Evolutionary conservation across 164 flowering plant genomes (phyloP), one percentile per base, ranked within the genome.

Genomic region (Vitis cinerea): DNA sequence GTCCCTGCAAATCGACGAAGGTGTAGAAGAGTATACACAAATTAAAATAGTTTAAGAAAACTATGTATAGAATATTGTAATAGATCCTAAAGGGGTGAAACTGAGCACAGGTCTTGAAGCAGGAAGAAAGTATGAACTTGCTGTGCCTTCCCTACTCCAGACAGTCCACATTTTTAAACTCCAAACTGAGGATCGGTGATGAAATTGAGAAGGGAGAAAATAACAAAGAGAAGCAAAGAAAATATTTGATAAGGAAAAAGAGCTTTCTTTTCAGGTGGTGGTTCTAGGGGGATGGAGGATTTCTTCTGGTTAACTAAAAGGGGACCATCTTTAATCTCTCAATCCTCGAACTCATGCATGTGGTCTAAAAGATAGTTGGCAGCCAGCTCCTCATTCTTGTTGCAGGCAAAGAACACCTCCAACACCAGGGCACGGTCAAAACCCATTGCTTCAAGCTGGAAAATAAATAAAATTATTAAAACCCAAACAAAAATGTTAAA

Each of bases 371-470:
- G 88, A 70, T 88, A 87, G 78, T 88, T 87, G 1, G 93, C 90
- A 52, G 93, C 90, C 65, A 88, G 72, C 72, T 87, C 89, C 75
- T 88, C 93, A 49, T 87, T 85, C 74, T 87, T 88, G 86, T 88
- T 87, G 86, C 90, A 88, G 23, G 93, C 93, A 67, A 88, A 87
- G 72, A 74, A 88, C 27, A 88, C 93, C 74, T 88, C 83, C 78
- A 87, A 71, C n/a, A 87, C 93, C 13, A 78, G 19, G 9, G 84
- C 84, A 44, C 90, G 80, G 50, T 87, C 87, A 67, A 88, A 88
- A 1, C 93, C 91, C 91, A 88, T 85, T 52, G 85, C 88, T 72
- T 87, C 93, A 56, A 88, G 93, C 93, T 86, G 81, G 27, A 27
- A 29, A 57, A 52, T 11, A 65, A 11, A 15, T 19, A 2, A 62